Percentiles rank a stretch among this genome's conserved stretches.
Evolutionary conservation across 495 filamentous ascomycete species (phyloP).

Genomic region (Polyplosphaeria fusca): DNA sequence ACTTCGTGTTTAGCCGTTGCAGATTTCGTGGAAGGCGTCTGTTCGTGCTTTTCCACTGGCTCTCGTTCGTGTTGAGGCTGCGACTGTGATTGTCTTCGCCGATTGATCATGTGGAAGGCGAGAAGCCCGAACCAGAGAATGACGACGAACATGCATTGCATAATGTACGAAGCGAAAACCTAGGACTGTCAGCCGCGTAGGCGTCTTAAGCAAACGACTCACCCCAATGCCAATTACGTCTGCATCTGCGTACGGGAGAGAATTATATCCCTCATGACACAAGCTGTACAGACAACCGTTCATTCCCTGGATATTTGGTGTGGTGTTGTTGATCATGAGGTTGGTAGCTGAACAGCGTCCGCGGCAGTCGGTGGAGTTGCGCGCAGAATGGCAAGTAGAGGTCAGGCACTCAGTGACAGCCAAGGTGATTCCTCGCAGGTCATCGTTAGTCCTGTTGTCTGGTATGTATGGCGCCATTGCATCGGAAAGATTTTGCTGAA

Average conservation of each 20-base stretch:
- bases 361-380: neutral
- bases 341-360: slow-evolving; percentile 3
- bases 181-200: neutral
- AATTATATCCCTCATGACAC: slow-evolving; percentile 3
- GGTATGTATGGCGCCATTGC: neutral
- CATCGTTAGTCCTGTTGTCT: neutral
- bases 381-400: slow-evolving; percentile 4
- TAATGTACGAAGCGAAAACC: slow-evolving; percentile 22
- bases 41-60: neutral
- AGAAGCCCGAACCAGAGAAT: slow-evolving; percentile 13
- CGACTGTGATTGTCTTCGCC: neutral
- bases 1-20: neutral
- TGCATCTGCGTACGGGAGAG: slow-evolving; percentile 17
- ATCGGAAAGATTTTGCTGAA: neutral
- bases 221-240: slow-evolving; percentile 23
- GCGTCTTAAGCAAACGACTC: neutral
- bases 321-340: slow-evolving; percentile 16
- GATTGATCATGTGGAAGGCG: neutral
- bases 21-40: neutral
- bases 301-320: slow-evolving; percentile 7
- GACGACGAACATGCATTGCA: slow-evolving; percentile 21
- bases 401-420: slow-evolving; percentile 15
- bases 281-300: slow-evolving; percentile 10
- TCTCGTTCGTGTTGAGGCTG: neutral
- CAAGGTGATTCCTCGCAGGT: neutral